phyloP scores from a whole-genome alignment of 371 early-diverging fungal genomes.

The Vairimorpha apis region DNA sequence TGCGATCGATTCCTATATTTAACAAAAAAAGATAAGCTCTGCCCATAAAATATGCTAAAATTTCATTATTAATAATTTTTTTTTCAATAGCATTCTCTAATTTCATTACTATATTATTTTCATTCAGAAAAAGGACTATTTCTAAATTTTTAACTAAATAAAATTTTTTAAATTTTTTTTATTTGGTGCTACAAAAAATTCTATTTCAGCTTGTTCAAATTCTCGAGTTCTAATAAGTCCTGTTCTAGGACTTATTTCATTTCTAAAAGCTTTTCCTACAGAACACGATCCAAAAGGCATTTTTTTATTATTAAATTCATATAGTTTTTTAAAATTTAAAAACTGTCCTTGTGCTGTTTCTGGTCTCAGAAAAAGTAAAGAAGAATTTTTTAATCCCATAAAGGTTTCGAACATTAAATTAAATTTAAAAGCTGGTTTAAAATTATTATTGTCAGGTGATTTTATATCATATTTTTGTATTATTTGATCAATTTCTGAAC shows the following conservation, averaged over 20 bases:
- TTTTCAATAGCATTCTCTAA: slow-evolving; percentile 84
- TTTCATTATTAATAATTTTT: slow-evolving; percentile 82
- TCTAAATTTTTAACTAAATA: slow-evolving; percentile 70
- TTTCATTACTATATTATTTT: slow-evolving; percentile 65
- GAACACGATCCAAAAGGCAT: slow-evolving; percentile 97
- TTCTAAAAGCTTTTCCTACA: slow-evolving; percentile 95
- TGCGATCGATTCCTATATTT: slow-evolving; percentile 81
- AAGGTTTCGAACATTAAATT: slow-evolving; percentile 96
- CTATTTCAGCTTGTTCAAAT: slow-evolving; percentile 99
- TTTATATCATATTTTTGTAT: slow-evolving; percentile 78
- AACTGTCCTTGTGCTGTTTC: slow-evolving; percentile 99
- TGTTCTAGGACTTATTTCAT: slow-evolving; percentile 94
- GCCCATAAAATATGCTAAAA: slow-evolving; percentile 93
- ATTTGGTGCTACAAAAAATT: slow-evolving; percentile 90
- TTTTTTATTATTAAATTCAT: slow-evolving; percentile 90
- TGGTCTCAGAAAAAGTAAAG: slow-evolving; percentile 78
- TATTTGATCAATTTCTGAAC: slow-evolving; percentile 72
- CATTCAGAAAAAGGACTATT: slow-evolving; percentile 69
- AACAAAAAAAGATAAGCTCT: slow-evolving; percentile 83
- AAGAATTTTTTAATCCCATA: slow-evolving; percentile 90
- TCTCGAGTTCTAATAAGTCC: slow-evolving; percentile 94
- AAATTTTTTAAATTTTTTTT: slow-evolving; percentile 83
- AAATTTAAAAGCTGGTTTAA: slow-evolving; percentile 82
- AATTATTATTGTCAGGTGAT: slow-evolving; percentile 66
- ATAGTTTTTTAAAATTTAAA: slow-evolving; percentile 86